These are phyloP conservation scores for Solanum hybrid DNA, from an alignment of 305 asterid species.

Conservation along the genomic window DNA sequence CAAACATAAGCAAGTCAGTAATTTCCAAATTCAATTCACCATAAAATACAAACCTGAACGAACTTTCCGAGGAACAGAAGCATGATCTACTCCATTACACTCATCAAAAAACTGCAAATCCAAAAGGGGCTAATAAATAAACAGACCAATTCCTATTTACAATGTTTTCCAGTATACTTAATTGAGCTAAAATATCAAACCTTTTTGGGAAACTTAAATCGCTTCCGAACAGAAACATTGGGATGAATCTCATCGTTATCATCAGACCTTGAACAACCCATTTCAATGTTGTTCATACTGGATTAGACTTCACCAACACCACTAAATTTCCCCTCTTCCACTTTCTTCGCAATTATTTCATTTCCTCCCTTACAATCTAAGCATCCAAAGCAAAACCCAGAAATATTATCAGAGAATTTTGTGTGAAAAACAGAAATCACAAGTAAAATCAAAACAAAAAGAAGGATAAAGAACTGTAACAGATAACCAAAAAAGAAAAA, in stretches of 20 bases:
- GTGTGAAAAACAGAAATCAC: neutral
- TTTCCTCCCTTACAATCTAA: neutral
- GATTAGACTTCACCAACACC: neutral
- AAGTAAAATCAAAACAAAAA: constrained; percentile 5
- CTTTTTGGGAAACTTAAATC: constrained; percentile 33
- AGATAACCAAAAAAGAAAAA: constrained; percentile 10
- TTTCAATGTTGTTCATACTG: constrained; percentile 12
- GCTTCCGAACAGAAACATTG: constrained; percentile 19
- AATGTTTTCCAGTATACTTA: neutral
- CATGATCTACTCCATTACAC: constrained; percentile 31
- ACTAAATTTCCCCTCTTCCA: neutral
- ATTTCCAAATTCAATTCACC: neutral
- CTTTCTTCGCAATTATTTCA: neutral
- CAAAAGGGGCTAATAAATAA: neutral
- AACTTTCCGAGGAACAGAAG: constrained; percentile 60
- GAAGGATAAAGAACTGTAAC: constrained; percentile 13
- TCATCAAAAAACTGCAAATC: constrained; percentile 52
- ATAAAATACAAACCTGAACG: constrained; percentile 52
- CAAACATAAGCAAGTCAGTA: neutral
- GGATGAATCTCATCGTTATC: constrained; percentile 41
- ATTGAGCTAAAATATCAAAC: constrained; percentile 19
- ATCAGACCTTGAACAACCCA: constrained; percentile 44
- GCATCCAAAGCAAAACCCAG: neutral
- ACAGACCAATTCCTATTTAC: neutral
- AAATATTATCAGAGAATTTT: constrained; percentile 11